Evolutionary conservation across 1,284 basidiomycete species (phyloP), one percentile per base, ranked within the genome.

Genomic region (Papiliotrema nemorosa): DNA sequence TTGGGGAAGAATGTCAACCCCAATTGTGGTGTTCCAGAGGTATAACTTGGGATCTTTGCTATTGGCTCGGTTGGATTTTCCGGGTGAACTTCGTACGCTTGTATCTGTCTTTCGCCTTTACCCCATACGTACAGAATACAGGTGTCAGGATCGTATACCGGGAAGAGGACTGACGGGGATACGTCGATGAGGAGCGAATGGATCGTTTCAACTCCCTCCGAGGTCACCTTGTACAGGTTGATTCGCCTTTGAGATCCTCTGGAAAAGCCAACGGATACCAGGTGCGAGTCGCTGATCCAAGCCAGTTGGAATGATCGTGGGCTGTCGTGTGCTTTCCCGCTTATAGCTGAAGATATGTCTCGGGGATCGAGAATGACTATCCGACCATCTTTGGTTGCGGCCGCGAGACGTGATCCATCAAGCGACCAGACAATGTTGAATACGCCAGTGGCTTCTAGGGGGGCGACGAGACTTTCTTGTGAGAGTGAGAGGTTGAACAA

Each of bases 131-230:
- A 73, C 14, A 78, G 63, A 31, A 79, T 75, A 5, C 55, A 53
- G 1, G 77, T 78, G 57, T 78, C 77, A 22, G 69, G 55, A 55
- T 79, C 78, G 53, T 67, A 77, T 36, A 63, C 62, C 0, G 77
- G 76, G 63, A 77, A 77, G 7, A 79, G 63, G 0, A 77, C 70
- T 0, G 77, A 70, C 1, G 78, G 78, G 2, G 77, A 78, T 12
- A 76, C 69, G 53, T 79, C 78, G 26, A 79, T 69, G 1, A 60
- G 57, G 0, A 69, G 38, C 3, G 63, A 63, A 3, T 63, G 63
- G 13, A 73, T 40, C 3, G 57, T 64, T 6, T 55, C 48, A 18
- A 74, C 49, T 6, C 53, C 52, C 2, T 50, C 44, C 12, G 34
- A 26, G 10, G 36, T 39, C 22, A 76, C 41, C 1, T 49, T 10